These are phyloP conservation scores for Fusarium cicatricum DNA, from an alignment of 2,329 filamentous ascomycete species.

Conservation along the genomic window DNA sequence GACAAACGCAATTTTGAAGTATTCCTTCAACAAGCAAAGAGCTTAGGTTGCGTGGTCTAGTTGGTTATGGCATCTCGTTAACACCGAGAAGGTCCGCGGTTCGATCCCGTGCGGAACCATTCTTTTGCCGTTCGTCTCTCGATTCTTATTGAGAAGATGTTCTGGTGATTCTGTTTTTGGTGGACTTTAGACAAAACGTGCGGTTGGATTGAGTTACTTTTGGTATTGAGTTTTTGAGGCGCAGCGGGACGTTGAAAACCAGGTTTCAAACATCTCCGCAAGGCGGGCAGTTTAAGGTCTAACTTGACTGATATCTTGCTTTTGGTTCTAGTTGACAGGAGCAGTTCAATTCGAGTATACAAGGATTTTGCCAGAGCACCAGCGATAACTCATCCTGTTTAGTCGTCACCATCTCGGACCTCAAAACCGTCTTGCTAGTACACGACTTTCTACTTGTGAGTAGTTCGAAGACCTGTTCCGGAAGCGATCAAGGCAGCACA, in stretches of 20 bases:
- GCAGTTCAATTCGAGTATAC: no score
- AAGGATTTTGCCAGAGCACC: no score
- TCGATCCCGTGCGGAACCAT: constrained; percentile 35
- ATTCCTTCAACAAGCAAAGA: background rate
- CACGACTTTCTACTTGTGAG: constrained; percentile 23
- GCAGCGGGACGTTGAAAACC: no score
- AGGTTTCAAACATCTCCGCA: no score
- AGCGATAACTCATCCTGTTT: no score
- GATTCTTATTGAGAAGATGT: background rate
- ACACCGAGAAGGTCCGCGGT: constrained; percentile 38
- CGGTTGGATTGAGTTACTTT: no score
- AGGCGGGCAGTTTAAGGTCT: no score
- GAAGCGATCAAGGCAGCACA: constrained; percentile 44
- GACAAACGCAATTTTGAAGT: accelerated
- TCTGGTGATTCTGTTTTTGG: background rate
- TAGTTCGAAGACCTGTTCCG: constrained; percentile 43
- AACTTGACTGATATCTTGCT: no score
- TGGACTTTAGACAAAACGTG: background rate
- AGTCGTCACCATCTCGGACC: background rate
- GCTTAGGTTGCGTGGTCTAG: constrained; percentile 39
- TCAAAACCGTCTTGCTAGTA: background rate
- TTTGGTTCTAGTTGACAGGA: no score
- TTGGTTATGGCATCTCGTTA: constrained; percentile 37
- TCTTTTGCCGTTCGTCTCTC: constrained; percentile 5
- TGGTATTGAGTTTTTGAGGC: no score